These are phyloP conservation scores for Plantago elongata DNA, from an alignment of 257 asterid species.

Conservation along the genomic window DNA sequence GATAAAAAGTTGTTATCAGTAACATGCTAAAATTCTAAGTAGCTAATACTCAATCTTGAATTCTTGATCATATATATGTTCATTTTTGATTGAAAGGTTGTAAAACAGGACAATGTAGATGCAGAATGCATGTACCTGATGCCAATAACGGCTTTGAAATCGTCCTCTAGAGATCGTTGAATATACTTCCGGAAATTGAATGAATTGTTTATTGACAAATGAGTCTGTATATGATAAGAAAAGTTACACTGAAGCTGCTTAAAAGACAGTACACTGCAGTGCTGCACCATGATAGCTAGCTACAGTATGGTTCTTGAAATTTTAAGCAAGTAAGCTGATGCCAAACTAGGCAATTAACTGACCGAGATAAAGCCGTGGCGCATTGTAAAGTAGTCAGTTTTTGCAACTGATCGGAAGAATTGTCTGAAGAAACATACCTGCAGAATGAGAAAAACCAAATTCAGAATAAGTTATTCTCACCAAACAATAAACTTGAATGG, in stretches of 20 bases:
- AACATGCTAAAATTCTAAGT: neutral
- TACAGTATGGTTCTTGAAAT: neutral
- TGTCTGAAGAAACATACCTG: slow-evolving; percentile 77
- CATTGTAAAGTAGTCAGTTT: slow-evolving; percentile 67
- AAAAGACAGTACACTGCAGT: neutral
- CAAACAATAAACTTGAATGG: neutral
- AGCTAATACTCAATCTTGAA: too few relatives aligned
- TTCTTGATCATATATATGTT: neutral
- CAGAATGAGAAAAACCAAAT: neutral
- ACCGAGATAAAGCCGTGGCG: slow-evolving; percentile 83
- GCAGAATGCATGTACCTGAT: slow-evolving; percentile 38
- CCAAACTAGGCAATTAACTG: slow-evolving; percentile 4
- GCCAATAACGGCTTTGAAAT: slow-evolving; percentile 66
- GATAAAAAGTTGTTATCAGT: neutral
- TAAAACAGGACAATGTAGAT: neutral
- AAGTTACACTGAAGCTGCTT: neutral
- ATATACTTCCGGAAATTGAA: slow-evolving; percentile 71
- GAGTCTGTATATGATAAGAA: slow-evolving; percentile 41
- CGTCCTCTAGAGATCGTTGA: slow-evolving; percentile 67
- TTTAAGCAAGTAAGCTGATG: neutral
- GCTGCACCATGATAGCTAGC: neutral
- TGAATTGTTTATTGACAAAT: slow-evolving; percentile 51
- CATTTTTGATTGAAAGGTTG: neutral
- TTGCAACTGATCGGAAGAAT: slow-evolving; percentile 65
- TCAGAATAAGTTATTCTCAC: neutral